phyloP scores from a whole-genome alignment of 202 grass and related monocot species.

The Tripidium arundinaceum region DNA sequence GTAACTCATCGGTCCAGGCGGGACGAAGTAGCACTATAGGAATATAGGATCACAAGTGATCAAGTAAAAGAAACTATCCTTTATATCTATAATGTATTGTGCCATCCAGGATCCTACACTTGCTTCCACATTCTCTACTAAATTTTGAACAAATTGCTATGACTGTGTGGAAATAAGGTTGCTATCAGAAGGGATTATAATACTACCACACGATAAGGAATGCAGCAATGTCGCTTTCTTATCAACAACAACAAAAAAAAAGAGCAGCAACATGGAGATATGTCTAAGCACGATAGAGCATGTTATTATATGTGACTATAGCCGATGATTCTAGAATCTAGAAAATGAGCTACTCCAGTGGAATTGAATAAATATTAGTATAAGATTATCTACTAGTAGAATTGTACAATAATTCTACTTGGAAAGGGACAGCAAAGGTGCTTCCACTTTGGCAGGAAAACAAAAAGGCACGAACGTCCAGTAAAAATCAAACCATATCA shows the following conservation, averaged over 20 bases:
- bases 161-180: conserved; percentile 16
- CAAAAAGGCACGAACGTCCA: background rate
- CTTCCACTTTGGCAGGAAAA: conserved; percentile 6
- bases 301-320: conserved; percentile 8
- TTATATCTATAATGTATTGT: background rate
- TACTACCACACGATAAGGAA: conserved; percentile 19
- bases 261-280: conserved; percentile 17
- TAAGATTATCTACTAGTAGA: too few relatives aligned
- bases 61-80: background rate
- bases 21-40: conserved; percentile 22
- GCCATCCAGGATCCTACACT: background rate
- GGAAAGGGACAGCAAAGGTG: background rate
- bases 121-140: background rate
- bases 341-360: conserved; percentile 2
- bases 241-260: too few relatives aligned
- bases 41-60: conserved; percentile 13
- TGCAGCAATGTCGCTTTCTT: conserved; percentile 34
- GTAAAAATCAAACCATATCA: conserved; percentile 21
- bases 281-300: conserved; percentile 5
- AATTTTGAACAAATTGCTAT: conserved; percentile 24
- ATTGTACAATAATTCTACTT: background rate
- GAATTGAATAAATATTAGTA: background rate
- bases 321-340: conserved; percentile 23
- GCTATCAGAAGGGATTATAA: conserved; percentile 33
- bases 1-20: background rate